phyloP scores from a whole-genome alignment of 2,329 filamentous ascomycete genomes.

The Byssothecium circinans region DNA sequence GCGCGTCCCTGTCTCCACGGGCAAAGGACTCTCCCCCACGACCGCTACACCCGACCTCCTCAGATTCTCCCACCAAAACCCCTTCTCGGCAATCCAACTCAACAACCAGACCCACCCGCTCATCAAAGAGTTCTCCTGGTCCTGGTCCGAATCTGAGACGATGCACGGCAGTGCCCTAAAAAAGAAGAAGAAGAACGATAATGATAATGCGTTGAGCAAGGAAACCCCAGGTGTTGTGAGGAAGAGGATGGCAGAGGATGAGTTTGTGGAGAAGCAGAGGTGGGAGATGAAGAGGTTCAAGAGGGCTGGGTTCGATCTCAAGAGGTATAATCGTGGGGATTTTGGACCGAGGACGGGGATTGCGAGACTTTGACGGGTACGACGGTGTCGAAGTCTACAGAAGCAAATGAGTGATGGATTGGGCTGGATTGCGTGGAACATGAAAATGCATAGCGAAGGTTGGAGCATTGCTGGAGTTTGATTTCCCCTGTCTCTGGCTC shows the following conservation, averaged over 20 bases:
- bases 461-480: background rate
- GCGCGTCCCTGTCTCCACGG: slow-evolving; percentile 18
- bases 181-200: too few species aligned
- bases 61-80: slow-evolving; percentile 32
- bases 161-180: slow-evolving; percentile 25
- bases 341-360: slow-evolving; percentile 42
- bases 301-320: slow-evolving; percentile 35
- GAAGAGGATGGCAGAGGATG: slow-evolving; percentile 29
- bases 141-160: slow-evolving; percentile 31
- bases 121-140: slow-evolving; percentile 34
- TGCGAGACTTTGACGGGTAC: slow-evolving; percentile 30
- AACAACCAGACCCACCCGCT: slow-evolving; percentile 28
- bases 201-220: slow-evolving; percentile 19
- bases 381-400: background rate
- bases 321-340: slow-evolving; percentile 39
- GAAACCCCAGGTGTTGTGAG: slow-evolving; percentile 12
- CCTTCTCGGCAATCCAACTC: slow-evolving; percentile 29
- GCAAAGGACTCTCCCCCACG: background rate
- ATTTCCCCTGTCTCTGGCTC: too few species aligned
- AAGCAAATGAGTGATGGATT: too few species aligned
- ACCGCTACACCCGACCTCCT: slow-evolving; percentile 26
- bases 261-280: slow-evolving; percentile 28
- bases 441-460: slow-evolving; percentile 5
- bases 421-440: background rate
- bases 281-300: slow-evolving; percentile 42